Conservation (phyloP, 306 rosid genomes). For the Rubus parviflorus region DNA sequence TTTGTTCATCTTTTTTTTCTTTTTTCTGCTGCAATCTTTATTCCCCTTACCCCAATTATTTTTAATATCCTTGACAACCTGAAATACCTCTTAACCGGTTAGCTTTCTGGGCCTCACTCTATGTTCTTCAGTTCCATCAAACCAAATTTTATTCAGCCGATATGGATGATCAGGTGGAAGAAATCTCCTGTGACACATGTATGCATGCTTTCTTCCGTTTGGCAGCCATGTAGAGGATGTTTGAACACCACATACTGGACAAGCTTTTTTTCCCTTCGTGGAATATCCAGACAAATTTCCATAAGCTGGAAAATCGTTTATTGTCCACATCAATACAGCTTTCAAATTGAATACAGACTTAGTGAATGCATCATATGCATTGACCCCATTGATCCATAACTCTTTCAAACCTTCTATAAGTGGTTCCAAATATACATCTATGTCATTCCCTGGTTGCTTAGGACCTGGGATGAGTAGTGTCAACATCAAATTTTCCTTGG, state of each 20-base stretch:
- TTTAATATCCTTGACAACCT: background rate
- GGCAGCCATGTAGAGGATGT: background rate
- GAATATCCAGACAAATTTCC: background rate
- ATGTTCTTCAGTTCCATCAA: background rate
- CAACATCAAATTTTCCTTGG: conserved; percentile 8
- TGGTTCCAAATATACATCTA: background rate
- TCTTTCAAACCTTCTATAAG: background rate
- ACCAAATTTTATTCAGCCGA: background rate
- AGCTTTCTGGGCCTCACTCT: background rate
- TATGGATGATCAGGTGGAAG: background rate
- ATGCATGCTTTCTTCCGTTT: background rate
- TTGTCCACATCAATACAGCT: background rate
- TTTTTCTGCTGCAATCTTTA: background rate
- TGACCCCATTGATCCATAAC: background rate
- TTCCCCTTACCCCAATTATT: background rate
- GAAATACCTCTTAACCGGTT: background rate
- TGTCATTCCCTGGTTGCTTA: background rate
- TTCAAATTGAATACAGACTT: background rate
- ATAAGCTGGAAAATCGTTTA: background rate
- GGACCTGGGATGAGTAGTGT: background rate
- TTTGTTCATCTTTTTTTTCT: background rate
- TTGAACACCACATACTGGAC: background rate
- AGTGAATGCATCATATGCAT: background rate
- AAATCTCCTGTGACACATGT: background rate
- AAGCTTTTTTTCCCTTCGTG: background rate